These are phyloP conservation scores for Lachnellula cervina DNA, from an alignment of 2,329 filamentous ascomycete species.

Conservation along the genomic window DNA sequence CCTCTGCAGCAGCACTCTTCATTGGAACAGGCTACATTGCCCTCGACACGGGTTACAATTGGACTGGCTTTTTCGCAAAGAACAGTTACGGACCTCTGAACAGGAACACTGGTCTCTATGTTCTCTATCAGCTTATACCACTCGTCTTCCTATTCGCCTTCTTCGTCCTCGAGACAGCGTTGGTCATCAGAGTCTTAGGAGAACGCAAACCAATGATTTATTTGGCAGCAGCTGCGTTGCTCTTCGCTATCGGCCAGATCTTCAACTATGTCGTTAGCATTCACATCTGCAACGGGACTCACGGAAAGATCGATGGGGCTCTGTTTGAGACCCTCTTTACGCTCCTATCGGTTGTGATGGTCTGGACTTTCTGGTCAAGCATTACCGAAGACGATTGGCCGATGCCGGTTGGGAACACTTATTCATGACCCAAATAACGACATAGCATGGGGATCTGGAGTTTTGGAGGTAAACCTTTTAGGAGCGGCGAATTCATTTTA, in stretches of 20 bases:
- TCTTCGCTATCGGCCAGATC: constrained; percentile 89
- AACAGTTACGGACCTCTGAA: constrained; percentile 53
- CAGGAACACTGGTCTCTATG: constrained; percentile 81
- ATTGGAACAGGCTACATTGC: constrained; percentile 93
- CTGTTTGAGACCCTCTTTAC: constrained; percentile 94
- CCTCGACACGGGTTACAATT: constrained; percentile 84
- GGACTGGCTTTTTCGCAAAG: constrained; percentile 71
- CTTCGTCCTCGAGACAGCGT: constrained; percentile 74
- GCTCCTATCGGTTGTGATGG: constrained; percentile 69
- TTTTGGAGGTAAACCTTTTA: constrained; percentile 24
- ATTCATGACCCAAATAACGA: constrained; percentile 24
- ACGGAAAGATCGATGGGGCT: constrained; percentile 85
- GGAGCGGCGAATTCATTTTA: constrained; percentile 21
- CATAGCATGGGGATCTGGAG: constrained; percentile 22
- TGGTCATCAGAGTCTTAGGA: constrained; percentile 81
- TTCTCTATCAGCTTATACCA: constrained; percentile 86
- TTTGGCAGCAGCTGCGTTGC: constrained; percentile 64
- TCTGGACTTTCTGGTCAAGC: constrained; percentile 98
- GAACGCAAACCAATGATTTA: constrained; percentile 93
- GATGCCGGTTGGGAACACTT: constrained; percentile 38
- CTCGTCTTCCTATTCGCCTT: constrained; percentile 85
- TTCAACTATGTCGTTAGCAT: constrained; percentile 94
- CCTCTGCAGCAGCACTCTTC: constrained; percentile 68
- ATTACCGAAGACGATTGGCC: constrained; percentile 99
- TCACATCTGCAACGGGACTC: constrained; percentile 79